Evolutionary conservation across 192 early-diverging fungal species (phyloP).

Genomic region (Lunasporangiospora selenospora): DNA sequence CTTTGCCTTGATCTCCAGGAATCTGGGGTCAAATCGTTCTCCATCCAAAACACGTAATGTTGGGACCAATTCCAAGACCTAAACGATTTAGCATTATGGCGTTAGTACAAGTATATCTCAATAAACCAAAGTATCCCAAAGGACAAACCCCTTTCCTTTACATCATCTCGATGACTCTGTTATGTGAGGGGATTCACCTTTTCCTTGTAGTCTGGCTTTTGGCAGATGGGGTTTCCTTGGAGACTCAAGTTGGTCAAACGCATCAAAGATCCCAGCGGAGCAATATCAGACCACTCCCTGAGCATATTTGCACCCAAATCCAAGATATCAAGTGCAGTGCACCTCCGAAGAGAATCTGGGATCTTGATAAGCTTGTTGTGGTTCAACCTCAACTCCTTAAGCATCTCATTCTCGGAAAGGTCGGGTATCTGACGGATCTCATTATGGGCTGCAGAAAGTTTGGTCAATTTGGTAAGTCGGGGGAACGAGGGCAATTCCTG

Average conservation of each 20-base stretch:
- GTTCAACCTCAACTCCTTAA: conserved; percentile 79
- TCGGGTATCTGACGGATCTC: conserved; percentile 70
- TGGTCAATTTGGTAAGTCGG: conserved; percentile 66
- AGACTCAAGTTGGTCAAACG: conserved; percentile 71
- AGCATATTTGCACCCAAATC: conserved; percentile 79
- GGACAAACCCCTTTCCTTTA: too few relatives aligned
- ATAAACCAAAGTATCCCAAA: too few relatives aligned
- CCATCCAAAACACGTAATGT: conserved; percentile 76
- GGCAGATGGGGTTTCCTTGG: conserved; percentile 70
- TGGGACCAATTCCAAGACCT: conserved; percentile 64
- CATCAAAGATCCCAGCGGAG: conserved; percentile 55
- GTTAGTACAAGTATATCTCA: too few relatives aligned
- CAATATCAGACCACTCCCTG: conserved; percentile 65
- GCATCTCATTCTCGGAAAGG: conserved; percentile 56
- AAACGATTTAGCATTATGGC: too few relatives aligned
- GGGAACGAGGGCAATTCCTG: conserved; percentile 61
- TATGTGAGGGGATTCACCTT: conserved; percentile 48
- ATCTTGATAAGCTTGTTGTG: conserved; percentile 74
- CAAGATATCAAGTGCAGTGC: conserved; percentile 67
- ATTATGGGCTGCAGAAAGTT: conserved; percentile 83
- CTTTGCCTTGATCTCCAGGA: conserved; percentile 71
- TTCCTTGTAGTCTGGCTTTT: conserved; percentile 58
- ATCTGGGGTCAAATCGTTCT: conserved; percentile 76
- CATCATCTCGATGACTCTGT: neutral
- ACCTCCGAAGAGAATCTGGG: conserved; percentile 61